A percentile compares a stretch with the other conserved stretches of the same genome.
These are phyloP conservation scores for Xylaria sp. DNA, from an alignment of 2,329 filamentous ascomycete species.

Conservation along the genomic window DNA sequence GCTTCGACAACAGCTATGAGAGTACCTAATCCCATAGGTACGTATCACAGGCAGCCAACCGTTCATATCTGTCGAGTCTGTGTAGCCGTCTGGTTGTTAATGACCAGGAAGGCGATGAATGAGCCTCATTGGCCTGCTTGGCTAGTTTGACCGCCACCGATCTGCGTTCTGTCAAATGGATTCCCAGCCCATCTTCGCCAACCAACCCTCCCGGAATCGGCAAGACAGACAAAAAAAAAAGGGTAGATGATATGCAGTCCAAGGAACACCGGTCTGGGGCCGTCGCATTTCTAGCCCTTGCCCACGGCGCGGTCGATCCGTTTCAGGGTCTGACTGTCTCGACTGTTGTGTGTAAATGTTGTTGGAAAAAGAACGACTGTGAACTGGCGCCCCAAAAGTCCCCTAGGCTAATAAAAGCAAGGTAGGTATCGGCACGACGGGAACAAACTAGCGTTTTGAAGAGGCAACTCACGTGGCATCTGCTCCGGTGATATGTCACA, in stretches of 20 bases:
- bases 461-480: constrained; percentile 27
- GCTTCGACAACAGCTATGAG: not conserved
- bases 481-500: constrained; percentile 23
- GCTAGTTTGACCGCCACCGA: constrained; percentile 28
- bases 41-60: not conserved
- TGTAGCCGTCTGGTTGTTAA: not conserved
- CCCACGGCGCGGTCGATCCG: constrained; percentile 24
- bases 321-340: constrained; percentile 29
- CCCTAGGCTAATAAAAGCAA: no score
- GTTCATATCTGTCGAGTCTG: not conserved
- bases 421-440: no score
- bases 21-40: not conserved
- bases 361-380: not conserved
- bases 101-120: not conserved
- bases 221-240: not conserved
- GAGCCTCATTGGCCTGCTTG: constrained; percentile 12
- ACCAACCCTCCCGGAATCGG: not conserved
- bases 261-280: constrained; percentile 18
- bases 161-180: constrained; percentile 7
- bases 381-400: not conserved
- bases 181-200: no score
- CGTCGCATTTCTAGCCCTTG: constrained; percentile 18
- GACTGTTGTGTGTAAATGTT: not conserved
- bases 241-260: constrained; percentile 29
- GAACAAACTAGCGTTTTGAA: not conserved